Evolutionary conservation across 371 early-diverging fungal species (phyloP).

Genomic region (Lichtheimia corymbifera): DNA sequence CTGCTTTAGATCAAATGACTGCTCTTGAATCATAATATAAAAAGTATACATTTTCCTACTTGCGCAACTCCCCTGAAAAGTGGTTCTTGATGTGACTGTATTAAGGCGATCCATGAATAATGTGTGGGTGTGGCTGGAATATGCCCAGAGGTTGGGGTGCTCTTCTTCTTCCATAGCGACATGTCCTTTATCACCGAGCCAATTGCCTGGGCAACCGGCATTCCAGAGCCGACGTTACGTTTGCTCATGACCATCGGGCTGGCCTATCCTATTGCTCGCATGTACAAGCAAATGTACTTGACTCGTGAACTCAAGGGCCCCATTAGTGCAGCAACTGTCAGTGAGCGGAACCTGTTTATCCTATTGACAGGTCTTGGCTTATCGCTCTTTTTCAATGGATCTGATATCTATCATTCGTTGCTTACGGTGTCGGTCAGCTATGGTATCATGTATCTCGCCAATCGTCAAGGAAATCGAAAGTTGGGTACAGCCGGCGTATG

Average conservation of each 20-base stretch:
- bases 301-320: conserved; percentile 17
- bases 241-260: conserved; percentile 53
- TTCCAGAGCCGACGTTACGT: conserved; percentile 63
- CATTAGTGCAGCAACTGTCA: conserved; percentile 29
- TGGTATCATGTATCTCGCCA: conserved; percentile 38
- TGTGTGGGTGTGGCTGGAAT: too few relatives aligned
- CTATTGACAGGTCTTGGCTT: conserved; percentile 52
- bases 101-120: too few relatives aligned
- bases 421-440: conserved; percentile 59
- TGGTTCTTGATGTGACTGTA: too few relatives aligned
- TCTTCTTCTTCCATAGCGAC: too few relatives aligned
- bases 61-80: background rate
- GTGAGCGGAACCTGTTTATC: conserved; percentile 54
- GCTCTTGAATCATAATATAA: conserved; percentile 15
- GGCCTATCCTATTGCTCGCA: conserved; percentile 56
- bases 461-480: conserved; percentile 40
- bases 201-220: conserved; percentile 42
- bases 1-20: conserved; percentile 64
- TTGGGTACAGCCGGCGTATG: conserved; percentile 50
- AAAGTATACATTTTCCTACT: background rate
- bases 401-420: conserved; percentile 60
- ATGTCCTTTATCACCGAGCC: conserved; percentile 27
- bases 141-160: too few relatives aligned
- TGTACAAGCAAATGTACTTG: conserved; percentile 37
- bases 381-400: conserved; percentile 61